Evolutionary conservation across 2,329 filamentous ascomycete genomes (phyloP), one percentile per base, ranked within the genome.

Genomic region (Pestalotiopsis sp.): DNA sequence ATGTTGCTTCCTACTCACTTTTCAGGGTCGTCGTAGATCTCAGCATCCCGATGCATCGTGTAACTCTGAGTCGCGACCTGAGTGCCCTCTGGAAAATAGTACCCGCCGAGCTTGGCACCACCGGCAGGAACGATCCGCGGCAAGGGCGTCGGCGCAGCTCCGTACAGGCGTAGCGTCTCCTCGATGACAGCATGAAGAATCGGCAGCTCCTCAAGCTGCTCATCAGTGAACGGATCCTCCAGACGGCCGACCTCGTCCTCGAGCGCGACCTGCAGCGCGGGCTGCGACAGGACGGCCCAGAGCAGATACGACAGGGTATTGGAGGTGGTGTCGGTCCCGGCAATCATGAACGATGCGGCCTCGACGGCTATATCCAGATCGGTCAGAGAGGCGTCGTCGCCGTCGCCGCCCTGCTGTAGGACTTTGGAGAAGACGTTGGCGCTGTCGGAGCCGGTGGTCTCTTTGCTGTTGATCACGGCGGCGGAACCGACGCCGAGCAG

Each of bases 241-340:
- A 61, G 11, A 9, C 3, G 0, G 1, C 10, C 30, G 10, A 61
- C 26, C 4, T 61, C 58, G 4, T 61, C 26, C 9, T 61, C 58
- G 14, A 61, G 26, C 9, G n/a, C 14, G 2, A 1, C 2, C 9
- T 76, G 75, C n/a, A 82, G 68, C 0, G 70, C 63, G 0, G 75
- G 75, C 11, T 75, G 63, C 14, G 71, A 69, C 52, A 76, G 78
- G 7, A 83, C 75, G 3, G 76, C 72, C 80, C 81, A 86, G 7
- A 81, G 71, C 1, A 84, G 71, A 66, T 85, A 87, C 0, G 83
- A 85, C 26, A 87, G 69, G 0, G 82, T 82, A n/a, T 80, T 78
- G 0, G 84, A 81, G 0, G 85, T 86, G 0, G 85, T 88, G 66
- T 87, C 85, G 55, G 80, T 84, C 1, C 85, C 85, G 1, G 85